Evolutionary conservation across 179 eudicot genomes (phyloP), one percentile per base, ranked within the genome.

Genomic region (Carnegiea gigantea): DNA sequence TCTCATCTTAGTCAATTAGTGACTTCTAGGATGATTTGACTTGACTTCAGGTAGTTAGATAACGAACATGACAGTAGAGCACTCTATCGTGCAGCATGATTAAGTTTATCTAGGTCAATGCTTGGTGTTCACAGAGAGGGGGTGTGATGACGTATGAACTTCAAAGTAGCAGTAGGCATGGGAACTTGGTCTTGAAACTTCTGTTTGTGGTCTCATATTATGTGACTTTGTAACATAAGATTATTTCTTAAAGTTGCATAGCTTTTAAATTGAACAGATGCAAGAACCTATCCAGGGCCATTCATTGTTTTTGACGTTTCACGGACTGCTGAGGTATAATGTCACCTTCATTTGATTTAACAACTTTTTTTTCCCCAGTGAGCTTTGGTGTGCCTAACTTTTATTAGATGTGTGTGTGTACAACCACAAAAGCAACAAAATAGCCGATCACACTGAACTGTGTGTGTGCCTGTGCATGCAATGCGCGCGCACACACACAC

Each of bases 211-310:
- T 44, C 73, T 44, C 48, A 60, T 43, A 7, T 23, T 48, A 18
- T 70, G 6, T 68, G 54, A 54, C 2, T 30, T 23, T 54, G 17
- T 38, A 48, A 28, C 21, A 48, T 80, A 20, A 26, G 44, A 33
- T 75, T 64, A 26, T 80, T 62, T 53, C 68, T 77, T 68, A 43
- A 77, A 65, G 23, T 67, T 30, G 48, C 33, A 40, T 57, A n/a
- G 49, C 54, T 83, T 75, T 81, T 67, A 53, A 40, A 48, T 77
- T 81, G 28, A 78, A 76, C 96, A 96, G 99, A 92, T 85, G 81
- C 92, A 80, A 89, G 82, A 85, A 87, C 91, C 71, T 90, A 82
- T 79, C 98, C 98, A 20, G 99, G 99, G 71, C 98, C 99, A 38
- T 88, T 92, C 80, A 68, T 97, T 78, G 97, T 92, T 70, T 90